Conservation (phyloP, 805 yeast species). For the Lachancea kluyveri region DNA sequence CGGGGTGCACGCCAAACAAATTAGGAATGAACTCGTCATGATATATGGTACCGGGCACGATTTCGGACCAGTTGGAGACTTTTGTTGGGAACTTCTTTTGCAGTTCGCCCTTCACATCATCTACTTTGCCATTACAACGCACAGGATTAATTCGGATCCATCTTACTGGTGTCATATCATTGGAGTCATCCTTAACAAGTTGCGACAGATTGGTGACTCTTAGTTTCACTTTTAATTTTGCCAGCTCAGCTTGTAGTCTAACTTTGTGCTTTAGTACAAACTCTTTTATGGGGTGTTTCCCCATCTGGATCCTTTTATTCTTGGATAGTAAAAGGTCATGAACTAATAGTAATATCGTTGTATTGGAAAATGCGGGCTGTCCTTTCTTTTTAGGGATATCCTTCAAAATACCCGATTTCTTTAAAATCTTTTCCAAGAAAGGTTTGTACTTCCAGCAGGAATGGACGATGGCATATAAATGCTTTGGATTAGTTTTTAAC, state of each 20-base stretch:
- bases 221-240: slow-evolving; percentile 66
- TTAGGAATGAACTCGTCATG: slow-evolving; percentile 69
- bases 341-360: slow-evolving; percentile 47
- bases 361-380: slow-evolving; percentile 38
- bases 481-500: slow-evolving; percentile 68
- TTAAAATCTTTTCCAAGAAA: slow-evolving; percentile 55
- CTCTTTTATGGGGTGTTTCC: slow-evolving; percentile 81
- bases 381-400: slow-evolving; percentile 39
- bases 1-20: slow-evolving; percentile 77
- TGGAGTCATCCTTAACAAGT: slow-evolving; percentile 40
- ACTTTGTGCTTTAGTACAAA: slow-evolving; percentile 73
- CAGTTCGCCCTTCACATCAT: slow-evolving; percentile 21
- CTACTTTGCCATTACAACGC: slow-evolving; percentile 34
- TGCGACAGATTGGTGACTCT: slow-evolving; percentile 54
- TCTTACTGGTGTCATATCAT: slow-evolving; percentile 63
- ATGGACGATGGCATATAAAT: slow-evolving; percentile 74
- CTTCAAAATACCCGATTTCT: slow-evolving; percentile 58
- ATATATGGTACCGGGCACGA: slow-evolving; percentile 54
- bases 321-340: slow-evolving; percentile 77
- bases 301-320: slow-evolving; percentile 79
- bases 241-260: slow-evolving; percentile 74
- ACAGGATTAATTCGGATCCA: slow-evolving; percentile 76
- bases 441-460: slow-evolving; percentile 71
- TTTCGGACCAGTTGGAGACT: slow-evolving; percentile 40
- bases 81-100: slow-evolving; percentile 34